Evolutionary conservation across 2,329 filamentous ascomycete species (phyloP).

Genomic region (Xylaria hypoxylon): DNA sequence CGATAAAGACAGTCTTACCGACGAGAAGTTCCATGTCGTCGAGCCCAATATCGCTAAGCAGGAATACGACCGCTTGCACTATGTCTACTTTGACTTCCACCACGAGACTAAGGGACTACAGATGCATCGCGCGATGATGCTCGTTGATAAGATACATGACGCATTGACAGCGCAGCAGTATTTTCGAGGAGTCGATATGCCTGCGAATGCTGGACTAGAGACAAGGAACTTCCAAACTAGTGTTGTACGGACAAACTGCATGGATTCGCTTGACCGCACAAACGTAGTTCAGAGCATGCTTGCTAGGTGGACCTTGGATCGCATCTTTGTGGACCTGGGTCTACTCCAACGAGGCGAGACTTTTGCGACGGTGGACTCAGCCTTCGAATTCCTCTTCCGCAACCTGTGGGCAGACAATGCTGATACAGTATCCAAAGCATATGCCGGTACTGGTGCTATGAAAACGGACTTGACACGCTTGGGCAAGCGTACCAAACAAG

Average conservation of each 20-base stretch:
- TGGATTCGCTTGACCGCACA: slow-evolving; percentile 98
- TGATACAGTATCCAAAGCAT: slow-evolving; percentile 90
- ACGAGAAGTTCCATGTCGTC: slow-evolving; percentile 85
- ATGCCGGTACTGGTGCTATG: slow-evolving; percentile 95
- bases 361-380: slow-evolving; percentile 79
- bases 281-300: slow-evolving; percentile 99
- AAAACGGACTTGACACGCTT: slow-evolving; percentile 99
- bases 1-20: slow-evolving; percentile 72
- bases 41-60: slow-evolving; percentile 69
- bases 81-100: slow-evolving; percentile 98
- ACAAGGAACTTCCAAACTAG: slow-evolving; percentile 84
- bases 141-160: slow-evolving; percentile 84
- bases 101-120: slow-evolving; percentile 95
- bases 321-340: slow-evolving; percentile 87
- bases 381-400: slow-evolving; percentile 91
- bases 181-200: slow-evolving; percentile 91
- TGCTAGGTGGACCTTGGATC: slow-evolving; percentile 86
- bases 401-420: slow-evolving; percentile 99
- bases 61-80: slow-evolving; percentile 87
- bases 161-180: slow-evolving; percentile 85
- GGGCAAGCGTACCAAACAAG: slow-evolving; percentile 85
- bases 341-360: slow-evolving; percentile 80
- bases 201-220: slow-evolving; percentile 81
- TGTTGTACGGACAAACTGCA: slow-evolving; percentile 97
- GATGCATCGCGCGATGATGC: slow-evolving; percentile 89